These are phyloP conservation scores for Caryopteris hybrid DNA, from an alignment of 305 asterid species.

Conservation along the genomic window DNA sequence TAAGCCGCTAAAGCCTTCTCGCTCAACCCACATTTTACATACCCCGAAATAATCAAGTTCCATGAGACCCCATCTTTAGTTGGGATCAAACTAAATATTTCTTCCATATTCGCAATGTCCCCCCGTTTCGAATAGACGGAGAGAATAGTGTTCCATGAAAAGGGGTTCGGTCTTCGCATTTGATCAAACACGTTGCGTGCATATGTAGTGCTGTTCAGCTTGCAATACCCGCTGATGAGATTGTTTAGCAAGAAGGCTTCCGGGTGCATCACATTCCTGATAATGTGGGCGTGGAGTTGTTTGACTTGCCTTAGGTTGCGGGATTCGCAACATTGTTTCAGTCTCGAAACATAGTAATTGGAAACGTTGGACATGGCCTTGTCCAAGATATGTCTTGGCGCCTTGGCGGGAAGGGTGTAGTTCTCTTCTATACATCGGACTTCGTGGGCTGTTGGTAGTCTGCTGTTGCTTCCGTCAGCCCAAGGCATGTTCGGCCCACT, in stretches of 20 bases:
- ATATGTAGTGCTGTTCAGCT: constrained; percentile 33
- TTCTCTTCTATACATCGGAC: constrained; percentile 8
- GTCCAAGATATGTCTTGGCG: neutral
- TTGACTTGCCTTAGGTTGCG: constrained; percentile 46
- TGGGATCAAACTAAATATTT: constrained; percentile 50
- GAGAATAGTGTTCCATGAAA: constrained; percentile 86
- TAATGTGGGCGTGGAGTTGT: constrained; percentile 59
- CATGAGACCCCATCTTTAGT: constrained; percentile 81
- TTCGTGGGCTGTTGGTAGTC: neutral
- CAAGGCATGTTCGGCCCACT: neutral
- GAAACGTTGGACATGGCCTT: constrained; percentile 50
- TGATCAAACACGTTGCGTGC: constrained; percentile 77
- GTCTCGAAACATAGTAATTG: constrained; percentile 53
- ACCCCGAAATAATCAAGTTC: constrained; percentile 84
- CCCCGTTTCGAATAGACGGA: constrained; percentile 67
- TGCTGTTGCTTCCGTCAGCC: neutral
- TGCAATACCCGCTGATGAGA: constrained; percentile 40
- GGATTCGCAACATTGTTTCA: constrained; percentile 69
- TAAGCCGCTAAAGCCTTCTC: constrained; percentile 63
- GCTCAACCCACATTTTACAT: constrained; percentile 37
- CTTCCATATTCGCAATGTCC: constrained; percentile 39
- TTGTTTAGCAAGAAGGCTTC: constrained; percentile 80
- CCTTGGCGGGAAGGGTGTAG: constrained; percentile 35
- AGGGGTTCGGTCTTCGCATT: constrained; percentile 59
- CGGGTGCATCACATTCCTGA: constrained; percentile 47